phyloP scores from a whole-genome alignment of 2,329 filamentous ascomycete species.

The Penicillium rolfsii region DNA sequence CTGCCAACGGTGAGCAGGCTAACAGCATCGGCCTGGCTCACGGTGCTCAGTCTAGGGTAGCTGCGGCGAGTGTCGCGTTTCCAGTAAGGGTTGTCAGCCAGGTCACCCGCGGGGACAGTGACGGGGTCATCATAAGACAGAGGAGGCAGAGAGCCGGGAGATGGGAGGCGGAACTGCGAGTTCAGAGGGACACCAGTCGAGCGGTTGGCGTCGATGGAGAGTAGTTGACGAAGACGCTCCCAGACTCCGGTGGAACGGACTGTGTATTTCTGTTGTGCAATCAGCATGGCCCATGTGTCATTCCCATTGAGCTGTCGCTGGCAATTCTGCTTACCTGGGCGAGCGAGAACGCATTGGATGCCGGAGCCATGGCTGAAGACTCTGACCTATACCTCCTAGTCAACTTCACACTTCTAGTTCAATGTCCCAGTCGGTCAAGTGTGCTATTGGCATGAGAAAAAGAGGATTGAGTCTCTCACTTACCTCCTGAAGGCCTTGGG shows the following conservation, averaged over 20 bases:
- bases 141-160: constrained; percentile 74
- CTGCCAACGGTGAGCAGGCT: constrained; percentile 84
- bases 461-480: constrained; percentile 5
- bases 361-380: constrained; percentile 42
- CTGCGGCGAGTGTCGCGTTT: constrained; percentile 84
- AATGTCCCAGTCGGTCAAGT: neutral
- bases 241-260: constrained; percentile 87
- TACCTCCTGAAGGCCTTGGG: constrained; percentile 19
- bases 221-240: constrained; percentile 75
- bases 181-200: constrained; percentile 93
- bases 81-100: constrained; percentile 94
- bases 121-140: constrained; percentile 78
- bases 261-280: constrained; percentile 81
- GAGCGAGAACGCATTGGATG: constrained; percentile 42
- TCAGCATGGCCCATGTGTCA: neutral
- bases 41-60: constrained; percentile 78
- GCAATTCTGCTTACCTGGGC: constrained; percentile 36
- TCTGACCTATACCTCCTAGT: constrained; percentile 28
- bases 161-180: constrained; percentile 84
- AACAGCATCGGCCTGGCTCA: constrained; percentile 83
- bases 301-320: too few species aligned
- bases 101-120: constrained; percentile 79
- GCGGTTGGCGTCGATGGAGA: constrained; percentile 83
- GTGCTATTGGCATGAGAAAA: neutral
- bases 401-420: neutral